Evolutionary conservation across 495 filamentous ascomycete species (phyloP).

Genomic region (Aspergillus nanangensis): DNA sequence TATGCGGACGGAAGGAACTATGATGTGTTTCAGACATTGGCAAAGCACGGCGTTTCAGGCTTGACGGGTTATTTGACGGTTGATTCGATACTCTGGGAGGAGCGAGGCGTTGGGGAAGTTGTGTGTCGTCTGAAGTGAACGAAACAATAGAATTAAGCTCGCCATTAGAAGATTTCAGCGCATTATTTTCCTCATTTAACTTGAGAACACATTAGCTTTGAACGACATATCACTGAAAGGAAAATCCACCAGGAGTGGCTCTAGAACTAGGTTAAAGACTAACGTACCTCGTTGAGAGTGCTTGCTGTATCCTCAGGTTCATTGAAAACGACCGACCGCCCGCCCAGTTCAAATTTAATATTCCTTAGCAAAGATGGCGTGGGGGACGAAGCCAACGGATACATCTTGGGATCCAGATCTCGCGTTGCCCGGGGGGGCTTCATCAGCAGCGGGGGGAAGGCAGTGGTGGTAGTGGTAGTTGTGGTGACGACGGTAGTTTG

Average conservation of each 20-base stretch:
- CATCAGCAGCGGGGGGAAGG: constrained; percentile 78
- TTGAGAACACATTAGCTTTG: constrained; percentile 16
- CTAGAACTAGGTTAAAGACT: too few relatives aligned
- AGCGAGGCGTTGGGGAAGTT: constrained; percentile 21
- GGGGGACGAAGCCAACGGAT: constrained; percentile 76
- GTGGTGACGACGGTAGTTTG: constrained; percentile 82
- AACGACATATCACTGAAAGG: background rate
- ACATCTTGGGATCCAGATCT: constrained; percentile 81
- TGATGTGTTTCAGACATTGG: constrained; percentile 57
- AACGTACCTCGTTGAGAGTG: constrained; percentile 52
- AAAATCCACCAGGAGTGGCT: background rate
- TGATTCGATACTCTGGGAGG: constrained; percentile 23
- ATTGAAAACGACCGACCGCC: constrained; percentile 58
- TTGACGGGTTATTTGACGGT: constrained; percentile 21
- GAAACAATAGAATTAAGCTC: constrained; percentile 45
- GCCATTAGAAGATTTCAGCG: constrained; percentile 52
- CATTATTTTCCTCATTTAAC: constrained; percentile 46
- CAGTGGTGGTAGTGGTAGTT: constrained; percentile 88
- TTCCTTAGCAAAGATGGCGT: constrained; percentile 72
- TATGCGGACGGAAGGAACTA: constrained; percentile 23
- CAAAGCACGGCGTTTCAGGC: constrained; percentile 44
- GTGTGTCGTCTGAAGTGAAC: constrained; percentile 30
- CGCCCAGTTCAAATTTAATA: constrained; percentile 68
- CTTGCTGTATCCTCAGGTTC: constrained; percentile 59
- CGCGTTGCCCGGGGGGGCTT: constrained; percentile 67